A percentile compares a stretch with the other conserved stretches of the same genome.
phyloP scores from a whole-genome alignment of 805 yeast species.

The Metschnikowia peoriensis region DNA sequence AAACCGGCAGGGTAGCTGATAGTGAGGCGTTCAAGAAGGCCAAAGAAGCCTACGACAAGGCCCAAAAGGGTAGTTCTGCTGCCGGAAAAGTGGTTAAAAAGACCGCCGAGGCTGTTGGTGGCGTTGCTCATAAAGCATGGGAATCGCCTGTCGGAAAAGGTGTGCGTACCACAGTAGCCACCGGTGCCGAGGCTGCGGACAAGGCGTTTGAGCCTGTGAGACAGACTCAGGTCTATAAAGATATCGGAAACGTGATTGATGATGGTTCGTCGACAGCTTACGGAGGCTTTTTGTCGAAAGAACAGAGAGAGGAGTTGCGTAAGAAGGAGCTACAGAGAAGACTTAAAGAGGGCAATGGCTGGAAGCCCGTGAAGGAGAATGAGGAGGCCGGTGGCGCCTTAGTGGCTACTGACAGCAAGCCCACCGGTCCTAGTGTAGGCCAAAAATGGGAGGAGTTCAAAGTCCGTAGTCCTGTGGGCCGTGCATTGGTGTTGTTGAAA shows the following conservation, averaged over 20 bases:
- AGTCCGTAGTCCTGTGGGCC: constrained; percentile 68
- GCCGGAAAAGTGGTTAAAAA: constrained; percentile 72
- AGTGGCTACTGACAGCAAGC: constrained; percentile 77
- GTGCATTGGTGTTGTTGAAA: constrained; percentile 56
- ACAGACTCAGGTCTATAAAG: constrained; percentile 84
- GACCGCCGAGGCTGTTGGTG: constrained; percentile 94
- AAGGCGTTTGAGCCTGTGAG: constrained; percentile 92
- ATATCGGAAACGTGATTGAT: constrained; percentile 81
- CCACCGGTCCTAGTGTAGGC: constrained; percentile 65
- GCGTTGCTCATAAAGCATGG: constrained; percentile 90
- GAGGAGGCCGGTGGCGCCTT: constrained; percentile 81
- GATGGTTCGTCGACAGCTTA: constrained; percentile 87
- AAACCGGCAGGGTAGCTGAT: constrained; percentile 91
- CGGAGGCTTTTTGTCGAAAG: constrained; percentile 90
- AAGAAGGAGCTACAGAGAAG: constrained; percentile 49
- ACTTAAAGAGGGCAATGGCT: constrained; percentile 55
- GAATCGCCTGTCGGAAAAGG: constrained; percentile 89
- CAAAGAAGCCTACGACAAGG: constrained; percentile 84
- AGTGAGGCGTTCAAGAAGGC: constrained; percentile 92
- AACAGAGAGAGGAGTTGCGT: constrained; percentile 72
- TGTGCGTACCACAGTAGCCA: constrained; percentile 80
- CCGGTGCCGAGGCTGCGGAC: constrained; percentile 82
- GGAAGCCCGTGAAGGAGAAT: constrained; percentile 69
- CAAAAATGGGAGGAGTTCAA: constrained; percentile 66
- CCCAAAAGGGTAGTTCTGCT: constrained; percentile 69